Base-by-base conservation (phyloP, 2,329 filamentous ascomycete species). In the Penicillium occitanis region DNA sequence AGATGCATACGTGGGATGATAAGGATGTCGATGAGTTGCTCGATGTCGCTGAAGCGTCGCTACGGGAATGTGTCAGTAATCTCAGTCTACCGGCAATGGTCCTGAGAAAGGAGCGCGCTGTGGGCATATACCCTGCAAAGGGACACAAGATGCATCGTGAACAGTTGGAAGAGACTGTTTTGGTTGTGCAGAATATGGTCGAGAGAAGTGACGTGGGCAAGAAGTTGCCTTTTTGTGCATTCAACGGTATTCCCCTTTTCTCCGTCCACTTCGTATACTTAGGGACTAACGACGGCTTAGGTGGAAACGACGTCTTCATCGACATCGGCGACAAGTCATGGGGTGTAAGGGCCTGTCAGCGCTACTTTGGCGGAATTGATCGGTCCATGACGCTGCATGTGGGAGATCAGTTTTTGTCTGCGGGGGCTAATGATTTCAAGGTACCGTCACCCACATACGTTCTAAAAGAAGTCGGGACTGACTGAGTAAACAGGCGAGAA, bases 271-370 rank as follows among this genome's bases (percentile, higher is more conserved):
- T 33, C 7, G 30, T 33, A 8, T 33, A 33, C 6, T 33, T 1
- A 66, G 30, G 51, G 22, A 17, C 42, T 51, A 7, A 22, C 13
- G 13, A 19, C 13, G 22, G 1, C 53, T 11, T 19, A 85, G 83
- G 94, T 63, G 95, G 95, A 11, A 94, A 95, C 68, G 95, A 99
- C 77, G 93, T 98, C 50, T 99, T 99, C 79, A 93, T 99, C 63
- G 95, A 99, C 77, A 97, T 99, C 74, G 95, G 95, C 65, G 95
- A 99, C 81, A 99, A 99, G 81, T 93, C 90, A 63, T 96, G 93
- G 91, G 95, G 95, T 69, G 95, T 99, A 2, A 85, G 91, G 40
- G 92, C 93, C 3, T 97, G 93, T 76, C 95, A 99, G 81, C 86
- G 89, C 66, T 97, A 92, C 83, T 97, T 97, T 76, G 91, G 90